Evolutionary conservation across 306 rosid genomes (phyloP), one percentile per base, ranked within the genome.

Genomic region (Quercus alba): DNA sequence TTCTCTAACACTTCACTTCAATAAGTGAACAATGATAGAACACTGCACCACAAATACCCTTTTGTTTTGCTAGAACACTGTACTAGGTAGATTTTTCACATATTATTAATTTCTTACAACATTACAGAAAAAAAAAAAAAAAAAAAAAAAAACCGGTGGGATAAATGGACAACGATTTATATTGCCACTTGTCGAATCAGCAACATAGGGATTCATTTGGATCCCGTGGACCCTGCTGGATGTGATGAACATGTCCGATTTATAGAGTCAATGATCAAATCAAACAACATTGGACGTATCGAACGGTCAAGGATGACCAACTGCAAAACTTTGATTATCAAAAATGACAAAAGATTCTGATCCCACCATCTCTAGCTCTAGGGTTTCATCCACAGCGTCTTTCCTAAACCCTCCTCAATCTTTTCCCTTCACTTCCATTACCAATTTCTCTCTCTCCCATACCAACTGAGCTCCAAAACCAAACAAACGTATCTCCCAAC

Each of bases 381-480:
- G 91, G 91, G 94, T 87, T 90, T 87, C 78, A 41, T 13, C 49
- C 70, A 13, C 51, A 19, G 58, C 18, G 49, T 63, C 56, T 28
- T 9, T 5, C 46, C 70, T 46, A 84, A 78, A 75, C 73, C 78
- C 80, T 11, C 54, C 54, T 13, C 46, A 8, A 8, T 41, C 46
- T 41, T 41, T 41, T 10, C 17, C 54, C 0, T 49, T 13, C 54
- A 49, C 54, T 49, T 49, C 78, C 87, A 66, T 18, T 8, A 46
- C 21, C n/a, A 59, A 66, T 75, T 2, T 31, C 72, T 4, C 21
- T 56, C 59, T 30, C 49, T 67, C 52, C 35, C 13, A 1, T 14
- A 20, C 31, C 23, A 31, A 38, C 72, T 35, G 35, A 28, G 30
- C 77, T 25, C 7, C 77, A 51, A 10, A 56, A 3, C 30, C 64